phyloP scores from a whole-genome alignment of 257 asterid genomes.

The Dorcoceras hygrometricum region DNA sequence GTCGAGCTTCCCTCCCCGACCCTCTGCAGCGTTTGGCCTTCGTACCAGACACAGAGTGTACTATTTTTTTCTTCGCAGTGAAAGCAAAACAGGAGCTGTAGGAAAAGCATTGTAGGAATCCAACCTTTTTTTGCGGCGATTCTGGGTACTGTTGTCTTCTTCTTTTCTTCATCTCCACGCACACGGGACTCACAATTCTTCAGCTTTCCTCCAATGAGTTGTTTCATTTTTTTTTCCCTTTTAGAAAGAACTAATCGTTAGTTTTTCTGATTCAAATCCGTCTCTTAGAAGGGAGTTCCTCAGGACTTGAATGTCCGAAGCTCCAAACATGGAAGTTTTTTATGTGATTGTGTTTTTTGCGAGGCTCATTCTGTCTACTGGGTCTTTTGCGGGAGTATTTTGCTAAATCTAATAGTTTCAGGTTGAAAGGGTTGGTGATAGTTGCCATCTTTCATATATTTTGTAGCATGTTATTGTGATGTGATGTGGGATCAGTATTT shows the following conservation, averaged over 20 bases:
- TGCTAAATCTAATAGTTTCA: slow-evolving; percentile 30
- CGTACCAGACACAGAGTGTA: not conserved
- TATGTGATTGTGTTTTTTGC: not conserved
- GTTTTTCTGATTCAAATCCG: not conserved
- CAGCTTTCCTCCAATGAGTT: not conserved
- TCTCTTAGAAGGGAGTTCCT: not conserved
- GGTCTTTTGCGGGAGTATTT: not conserved
- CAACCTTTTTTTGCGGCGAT: not conserved
- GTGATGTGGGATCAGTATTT: slow-evolving; percentile 29
- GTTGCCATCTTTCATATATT: not conserved
- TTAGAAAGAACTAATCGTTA: not conserved
- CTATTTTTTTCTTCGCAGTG: too few relatives aligned
- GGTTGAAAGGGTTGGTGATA: slow-evolving; percentile 12
- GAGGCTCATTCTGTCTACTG: not conserved
- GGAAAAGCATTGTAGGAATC: not conserved
- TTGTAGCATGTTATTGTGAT: slow-evolving; percentile 3
- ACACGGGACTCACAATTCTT: not conserved
- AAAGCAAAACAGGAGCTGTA: not conserved
- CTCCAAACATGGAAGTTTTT: not conserved
- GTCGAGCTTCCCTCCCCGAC: not conserved
- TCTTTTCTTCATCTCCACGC: not conserved
- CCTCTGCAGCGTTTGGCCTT: not conserved
- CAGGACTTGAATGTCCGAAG: not conserved
- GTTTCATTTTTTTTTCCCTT: not conserved
- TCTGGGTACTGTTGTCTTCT: not conserved